These are phyloP conservation scores for Leishmania mexicana DNA, from an alignment of 208 protist species.

Conservation along the genomic window DNA sequence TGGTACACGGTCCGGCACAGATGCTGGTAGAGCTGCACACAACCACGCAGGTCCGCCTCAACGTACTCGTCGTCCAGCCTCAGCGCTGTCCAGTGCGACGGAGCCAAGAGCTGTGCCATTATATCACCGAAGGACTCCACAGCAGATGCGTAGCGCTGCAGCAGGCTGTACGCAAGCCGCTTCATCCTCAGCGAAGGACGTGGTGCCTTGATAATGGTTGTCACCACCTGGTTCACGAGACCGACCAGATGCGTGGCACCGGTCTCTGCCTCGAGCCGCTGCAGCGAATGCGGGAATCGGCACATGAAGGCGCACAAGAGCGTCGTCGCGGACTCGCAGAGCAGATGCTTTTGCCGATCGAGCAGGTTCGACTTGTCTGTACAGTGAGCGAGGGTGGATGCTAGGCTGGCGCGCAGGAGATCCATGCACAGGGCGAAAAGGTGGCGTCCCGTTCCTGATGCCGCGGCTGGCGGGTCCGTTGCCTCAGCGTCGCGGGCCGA, in stretches of 20 bases:
- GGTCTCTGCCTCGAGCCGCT: constrained; percentile 17
- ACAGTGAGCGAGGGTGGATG: background rate
- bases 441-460: background rate
- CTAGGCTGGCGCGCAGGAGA: constrained; percentile 12
- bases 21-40: constrained; percentile 17
- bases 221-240: constrained; percentile 10
- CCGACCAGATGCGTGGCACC: constrained; percentile 11
- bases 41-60: constrained; percentile 8
- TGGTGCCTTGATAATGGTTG: constrained; percentile 8
- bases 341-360: constrained; percentile 11
- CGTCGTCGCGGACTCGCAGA: constrained; percentile 23
- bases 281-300: constrained; percentile 29
- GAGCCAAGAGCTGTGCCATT: constrained; percentile 15
- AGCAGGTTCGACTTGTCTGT: background rate
- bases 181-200: constrained; percentile 24
- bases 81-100: constrained; percentile 14
- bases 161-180: constrained; percentile 12
- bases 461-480: background rate
- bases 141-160: constrained; percentile 32
- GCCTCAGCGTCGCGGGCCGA: background rate
- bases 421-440: constrained; percentile 25
- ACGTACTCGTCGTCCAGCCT: constrained; percentile 8
- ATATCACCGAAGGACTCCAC: constrained; percentile 13
- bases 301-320: constrained; percentile 33
- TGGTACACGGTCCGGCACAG: constrained; percentile 12